Evolutionary conservation across 2,329 filamentous ascomycete genomes (phyloP).

Genomic region (Xylariales sp.): DNA sequence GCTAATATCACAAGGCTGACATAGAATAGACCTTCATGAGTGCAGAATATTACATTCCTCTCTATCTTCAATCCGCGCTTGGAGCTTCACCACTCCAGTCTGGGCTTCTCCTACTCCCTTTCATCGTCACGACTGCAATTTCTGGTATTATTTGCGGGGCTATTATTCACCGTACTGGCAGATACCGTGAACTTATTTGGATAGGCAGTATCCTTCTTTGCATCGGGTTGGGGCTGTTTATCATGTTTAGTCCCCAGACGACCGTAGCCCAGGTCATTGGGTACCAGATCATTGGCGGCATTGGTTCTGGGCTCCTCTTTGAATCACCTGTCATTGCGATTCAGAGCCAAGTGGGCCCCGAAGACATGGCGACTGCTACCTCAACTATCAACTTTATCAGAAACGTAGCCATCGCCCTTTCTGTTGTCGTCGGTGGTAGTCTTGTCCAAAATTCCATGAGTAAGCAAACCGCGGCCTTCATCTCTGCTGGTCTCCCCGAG

Average conservation of each 20-base stretch:
- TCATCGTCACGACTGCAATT: constrained; percentile 3
- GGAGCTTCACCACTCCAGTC: not conserved
- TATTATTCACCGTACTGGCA: constrained; percentile 2
- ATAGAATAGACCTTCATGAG: not conserved
- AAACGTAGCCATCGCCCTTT: constrained; percentile 1
- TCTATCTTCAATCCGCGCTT: not conserved
- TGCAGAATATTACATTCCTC: constrained; percentile 4
- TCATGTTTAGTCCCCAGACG: not conserved
- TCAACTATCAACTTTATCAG: constrained; percentile 1
- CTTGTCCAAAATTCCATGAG: constrained; percentile 3
- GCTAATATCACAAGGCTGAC: not conserved
- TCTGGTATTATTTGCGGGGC: not conserved
- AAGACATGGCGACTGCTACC: constrained; percentile 1
- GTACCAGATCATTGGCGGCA: constrained; percentile 1
- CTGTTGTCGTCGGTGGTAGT: constrained; percentile 1
- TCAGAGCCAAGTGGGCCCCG: constrained; percentile 1
- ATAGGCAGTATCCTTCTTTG: not conserved
- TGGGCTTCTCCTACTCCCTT: not conserved
- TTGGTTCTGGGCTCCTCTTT: constrained; percentile 2
- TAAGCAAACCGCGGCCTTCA: not conserved
- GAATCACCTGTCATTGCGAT: constrained; percentile 5
- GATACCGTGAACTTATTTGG: constrained; percentile 1
- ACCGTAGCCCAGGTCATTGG: not conserved
- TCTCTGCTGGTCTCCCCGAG: not conserved
- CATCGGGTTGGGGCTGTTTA: constrained; percentile 1